These are phyloP conservation scores for Penicillium fuscoglaucum DNA, from an alignment of 2,329 filamentous ascomycete genomes.

Conservation along the genomic window DNA sequence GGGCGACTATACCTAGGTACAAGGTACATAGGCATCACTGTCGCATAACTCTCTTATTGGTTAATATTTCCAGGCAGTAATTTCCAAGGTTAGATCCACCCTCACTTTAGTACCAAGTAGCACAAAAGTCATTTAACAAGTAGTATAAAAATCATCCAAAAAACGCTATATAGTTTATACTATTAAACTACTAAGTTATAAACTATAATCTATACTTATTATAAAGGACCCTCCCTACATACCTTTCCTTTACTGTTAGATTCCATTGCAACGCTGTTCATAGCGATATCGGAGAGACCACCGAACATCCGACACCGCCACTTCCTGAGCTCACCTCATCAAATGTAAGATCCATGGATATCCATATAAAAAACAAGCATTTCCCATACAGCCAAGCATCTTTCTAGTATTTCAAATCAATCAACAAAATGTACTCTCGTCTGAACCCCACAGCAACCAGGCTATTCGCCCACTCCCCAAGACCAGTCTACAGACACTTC, in stretches of 20 bases:
- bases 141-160: no score
- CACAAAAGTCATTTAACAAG: no score
- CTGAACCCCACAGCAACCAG: background rate
- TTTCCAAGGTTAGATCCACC: no score
- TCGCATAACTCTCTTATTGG: no score
- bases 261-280: background rate
- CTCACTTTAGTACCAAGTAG: no score
- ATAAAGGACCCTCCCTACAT: no score
- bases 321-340: background rate
- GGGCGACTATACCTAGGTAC: no score
- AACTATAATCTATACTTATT: no score
- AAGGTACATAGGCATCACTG: no score
- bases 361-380: background rate
- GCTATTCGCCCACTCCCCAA: background rate
- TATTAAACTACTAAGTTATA: no score
- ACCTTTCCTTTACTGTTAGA: background rate
- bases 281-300: conserved; percentile 2
- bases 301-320: conserved; percentile 7
- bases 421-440: background rate
- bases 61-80: no score
- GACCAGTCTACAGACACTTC: background rate
- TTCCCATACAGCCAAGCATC: background rate
- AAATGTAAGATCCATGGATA: background rate
- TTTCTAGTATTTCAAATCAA: background rate
- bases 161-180: no score